Conservation (phyloP, 2,329 filamentous ascomycete species). For the Neodidymelliopsis sp. region DNA sequence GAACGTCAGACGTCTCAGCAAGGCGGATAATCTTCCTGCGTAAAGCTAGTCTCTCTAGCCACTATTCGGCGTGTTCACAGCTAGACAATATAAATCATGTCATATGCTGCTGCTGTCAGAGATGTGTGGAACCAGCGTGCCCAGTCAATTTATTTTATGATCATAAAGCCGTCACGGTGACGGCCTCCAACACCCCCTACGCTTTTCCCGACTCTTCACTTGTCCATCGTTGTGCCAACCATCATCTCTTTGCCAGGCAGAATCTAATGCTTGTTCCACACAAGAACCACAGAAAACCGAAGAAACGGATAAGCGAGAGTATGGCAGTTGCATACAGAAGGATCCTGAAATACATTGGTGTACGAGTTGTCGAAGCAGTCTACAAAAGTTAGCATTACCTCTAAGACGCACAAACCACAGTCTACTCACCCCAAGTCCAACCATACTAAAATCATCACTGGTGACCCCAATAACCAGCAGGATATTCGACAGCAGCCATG, state of each 20-base stretch:
- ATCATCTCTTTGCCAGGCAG: slow-evolving; percentile 10
- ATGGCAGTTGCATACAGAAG: slow-evolving; percentile 20
- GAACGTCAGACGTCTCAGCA: slow-evolving; percentile 27
- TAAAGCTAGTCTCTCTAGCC: neutral
- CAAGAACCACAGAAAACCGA: slow-evolving; percentile 22
- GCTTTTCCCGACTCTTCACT: no score
- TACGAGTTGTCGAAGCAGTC: slow-evolving; percentile 15
- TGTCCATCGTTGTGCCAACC: no score
- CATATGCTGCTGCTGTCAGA: no score
- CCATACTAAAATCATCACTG: slow-evolving; percentile 13
- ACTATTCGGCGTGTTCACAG: no score
- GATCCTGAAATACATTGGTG: slow-evolving; percentile 21
- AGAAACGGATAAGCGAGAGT: slow-evolving; percentile 16
- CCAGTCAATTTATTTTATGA: no score
- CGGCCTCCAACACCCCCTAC: no score
- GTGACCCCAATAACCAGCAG: slow-evolving; percentile 15
- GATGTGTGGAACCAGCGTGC: no score
- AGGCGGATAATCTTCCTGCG: slow-evolving; percentile 25
- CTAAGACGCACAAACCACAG: neutral
- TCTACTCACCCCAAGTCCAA: slow-evolving; percentile 14
- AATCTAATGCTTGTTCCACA: slow-evolving; percentile 7
- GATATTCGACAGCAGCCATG: slow-evolving; percentile 22
- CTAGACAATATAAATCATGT: no score
- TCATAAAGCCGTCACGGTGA: no score
- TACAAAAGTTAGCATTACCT: slow-evolving; percentile 6